Percentiles rank a stretch among this genome's conserved stretches.
Evolutionary conservation across 768 basidiomycete genomes (phyloP).

Genomic region (Lactarius quietus): DNA sequence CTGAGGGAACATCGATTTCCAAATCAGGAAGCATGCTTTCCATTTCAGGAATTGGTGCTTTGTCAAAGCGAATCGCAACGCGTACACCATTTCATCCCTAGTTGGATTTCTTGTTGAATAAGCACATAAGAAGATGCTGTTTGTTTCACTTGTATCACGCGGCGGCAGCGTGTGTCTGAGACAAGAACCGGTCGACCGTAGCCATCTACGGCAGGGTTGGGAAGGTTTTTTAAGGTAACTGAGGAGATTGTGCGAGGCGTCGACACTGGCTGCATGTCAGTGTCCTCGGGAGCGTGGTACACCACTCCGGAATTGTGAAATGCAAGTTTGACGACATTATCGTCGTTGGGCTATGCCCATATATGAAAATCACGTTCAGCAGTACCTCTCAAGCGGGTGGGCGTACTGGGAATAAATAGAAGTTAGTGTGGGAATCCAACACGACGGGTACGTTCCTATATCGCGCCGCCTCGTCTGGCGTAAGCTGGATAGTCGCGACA

Average conservation of each 20-base stretch:
- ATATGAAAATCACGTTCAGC: neutral
- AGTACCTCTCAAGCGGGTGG: neutral
- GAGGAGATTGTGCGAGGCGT: conserved; percentile 71
- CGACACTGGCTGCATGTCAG: conserved; percentile 46
- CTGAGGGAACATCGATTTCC: conserved; percentile 3
- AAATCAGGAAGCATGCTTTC: no score
- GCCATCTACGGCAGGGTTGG: no score
- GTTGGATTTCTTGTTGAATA: no score
- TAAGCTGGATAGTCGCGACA: conserved; percentile 75
- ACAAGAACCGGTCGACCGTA: no score
- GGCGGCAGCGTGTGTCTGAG: no score
- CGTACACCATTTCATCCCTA: no score
- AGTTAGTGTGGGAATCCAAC: conserved; percentile 67
- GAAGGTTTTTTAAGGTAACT: no score
- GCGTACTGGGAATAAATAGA: conserved; percentile 81
- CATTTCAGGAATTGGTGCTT: no score
- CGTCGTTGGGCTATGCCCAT: conserved; percentile 53
- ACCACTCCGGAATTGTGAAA: conserved; percentile 75
- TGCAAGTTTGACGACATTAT: conserved; percentile 72
- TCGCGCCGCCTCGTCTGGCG: conserved; percentile 55
- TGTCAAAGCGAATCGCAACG: no score
- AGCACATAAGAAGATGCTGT: no score
- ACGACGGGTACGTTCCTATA: conserved; percentile 68
- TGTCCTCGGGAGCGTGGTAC: conserved; percentile 32
- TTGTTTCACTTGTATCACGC: no score